Conservation (phyloP, 2,329 filamentous ascomycete genomes). For the Didymella segeticola region DNA sequence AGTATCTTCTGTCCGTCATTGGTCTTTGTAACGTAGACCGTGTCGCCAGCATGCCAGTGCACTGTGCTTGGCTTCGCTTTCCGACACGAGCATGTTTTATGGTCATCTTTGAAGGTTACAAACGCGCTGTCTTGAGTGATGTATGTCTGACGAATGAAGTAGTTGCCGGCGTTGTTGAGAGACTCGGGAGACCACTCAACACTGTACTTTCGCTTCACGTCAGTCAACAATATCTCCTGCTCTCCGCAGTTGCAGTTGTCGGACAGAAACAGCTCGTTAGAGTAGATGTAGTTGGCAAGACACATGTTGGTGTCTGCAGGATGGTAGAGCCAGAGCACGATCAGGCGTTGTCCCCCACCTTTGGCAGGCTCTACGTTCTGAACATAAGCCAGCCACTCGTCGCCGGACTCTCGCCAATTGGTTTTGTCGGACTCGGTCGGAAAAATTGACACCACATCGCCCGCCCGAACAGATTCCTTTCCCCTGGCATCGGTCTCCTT, state of each 20-base stretch:
- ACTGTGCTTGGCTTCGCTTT: constrained; percentile 18
- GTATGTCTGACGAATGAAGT: constrained; percentile 77
- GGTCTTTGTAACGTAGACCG: constrained; percentile 56
- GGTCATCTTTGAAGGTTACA: constrained; percentile 61
- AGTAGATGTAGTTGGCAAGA: constrained; percentile 70
- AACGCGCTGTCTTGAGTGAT: constrained; percentile 66
- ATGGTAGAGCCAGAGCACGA: constrained; percentile 77
- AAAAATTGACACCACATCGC: constrained; percentile 58
- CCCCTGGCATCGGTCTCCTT: constrained; percentile 25
- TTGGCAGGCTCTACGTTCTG: constrained; percentile 53
- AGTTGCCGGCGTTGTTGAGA: constrained; percentile 52
- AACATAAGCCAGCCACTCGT: constrained; percentile 75
- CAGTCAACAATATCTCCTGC: constrained; percentile 58
- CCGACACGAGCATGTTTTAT: constrained; percentile 63
- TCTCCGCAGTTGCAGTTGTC: constrained; percentile 75
- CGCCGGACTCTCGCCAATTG: constrained; percentile 62
- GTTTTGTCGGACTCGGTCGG: constrained; percentile 56
- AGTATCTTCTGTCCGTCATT: constrained; percentile 48
- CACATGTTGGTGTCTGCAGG: constrained; percentile 74
- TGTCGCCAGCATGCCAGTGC: constrained; percentile 5
- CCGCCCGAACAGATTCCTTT: constrained; percentile 30
- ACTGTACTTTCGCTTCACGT: constrained; percentile 64
- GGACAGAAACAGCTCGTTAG: constrained; percentile 77
- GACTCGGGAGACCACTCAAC: constrained; percentile 64
- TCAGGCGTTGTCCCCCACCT: constrained; percentile 56